Base-by-base conservation (phyloP, 2,329 filamentous ascomycete genomes). In the Didymella exigua region DNA sequence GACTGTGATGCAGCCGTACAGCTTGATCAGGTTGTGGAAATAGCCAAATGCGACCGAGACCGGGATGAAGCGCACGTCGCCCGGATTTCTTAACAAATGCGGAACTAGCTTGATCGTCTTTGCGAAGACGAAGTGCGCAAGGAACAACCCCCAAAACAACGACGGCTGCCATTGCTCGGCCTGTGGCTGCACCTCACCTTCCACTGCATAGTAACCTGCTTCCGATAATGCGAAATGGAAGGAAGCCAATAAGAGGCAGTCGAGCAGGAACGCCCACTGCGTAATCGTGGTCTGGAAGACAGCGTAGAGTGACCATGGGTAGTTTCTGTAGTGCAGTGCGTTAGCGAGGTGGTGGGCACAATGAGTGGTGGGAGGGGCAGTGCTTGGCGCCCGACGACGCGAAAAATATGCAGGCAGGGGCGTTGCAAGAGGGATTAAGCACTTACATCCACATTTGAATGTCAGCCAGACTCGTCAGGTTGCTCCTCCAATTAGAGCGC, bases 401-500 rank as follows among this genome's bases (percentile, higher is more conserved):
- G 57, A 67, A 61, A 66, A 61, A 54, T 62, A 57, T 60, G 59
- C 58, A 63, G 46, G 60, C 54, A 59, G 58, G 43, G 61, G 54
- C 66, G 63, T 61, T 59, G 52, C 52, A 49, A 34, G 46, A 50
- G 52, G 34, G 16, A 50, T 55, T 55, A 36, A 55, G 46, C 36
- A 74, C 91, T 88, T 84, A 96, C 93, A 79, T 87, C 86, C 90
- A 91, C 69, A 97, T 90, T 70, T 91, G 85, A 72, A 89, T 82
- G 77, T 97, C 93, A 61, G 86, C 85, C 61, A 97, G 82, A 75
- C 91, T 97, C 47, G 91, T 97, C 76, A 91, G 88, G 76, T 98
- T 98, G 80, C 92, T 96, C 72, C 93, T 85, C 93, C 93, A 98
- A 77, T 98, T 98, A 81, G 93, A 97, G 69, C 93, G 87, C 37